Evolutionary conservation across 768 basidiomycete species (phyloP), one percentile per base, ranked within the genome.

Genomic region (Pulveroboletus ravenelii): DNA sequence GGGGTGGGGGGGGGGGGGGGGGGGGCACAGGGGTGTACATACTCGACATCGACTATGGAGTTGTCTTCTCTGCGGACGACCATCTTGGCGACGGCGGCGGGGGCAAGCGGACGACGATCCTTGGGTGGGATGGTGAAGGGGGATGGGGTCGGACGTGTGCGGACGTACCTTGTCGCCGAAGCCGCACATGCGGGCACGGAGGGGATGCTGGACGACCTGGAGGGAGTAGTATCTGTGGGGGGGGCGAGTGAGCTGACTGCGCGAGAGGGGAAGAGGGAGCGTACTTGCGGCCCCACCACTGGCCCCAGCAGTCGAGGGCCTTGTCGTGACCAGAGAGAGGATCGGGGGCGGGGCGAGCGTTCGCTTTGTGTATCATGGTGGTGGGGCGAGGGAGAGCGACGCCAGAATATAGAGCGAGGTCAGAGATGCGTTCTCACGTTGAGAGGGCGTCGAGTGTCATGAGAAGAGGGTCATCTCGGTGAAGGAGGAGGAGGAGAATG

Each of bases 151-250:
- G 35, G 47, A 57, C 63, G 37, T 23, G 46, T 15, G 15, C 14
- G 50, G 41, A 62, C 76, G 52, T 58, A 92, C 93, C 77, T 94
- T 95, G 75, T 96, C 92, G 40, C 93, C 93, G 68, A 95, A 94
- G 10, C 94, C 94, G 66, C 93, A 95, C 85, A 94, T 94, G 56
- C 93, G 81, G 1, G 93, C 94, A 38, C 93, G 82, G 41, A 89
- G 69, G 36, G 94, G 93, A 59, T 94, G 82, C 65, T 96, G 94
- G 3, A 89, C 79, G 60, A 94, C 80, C 57, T 90, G 85, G 37
- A 95, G 78, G 13, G 84, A 81, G 68, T 94, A 94, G 64, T 87
- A 76, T 63, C 90, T 92, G 60, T n/a, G 3, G 1, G 27, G 46
- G 0, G 50, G 12, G 56, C 47, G 35, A 60, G 35, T 8, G 27